Percentiles rank a stretch among this genome's conserved stretches.
Conservation (phyloP, 805 yeast species). For the Saturnispora silvae region DNA sequence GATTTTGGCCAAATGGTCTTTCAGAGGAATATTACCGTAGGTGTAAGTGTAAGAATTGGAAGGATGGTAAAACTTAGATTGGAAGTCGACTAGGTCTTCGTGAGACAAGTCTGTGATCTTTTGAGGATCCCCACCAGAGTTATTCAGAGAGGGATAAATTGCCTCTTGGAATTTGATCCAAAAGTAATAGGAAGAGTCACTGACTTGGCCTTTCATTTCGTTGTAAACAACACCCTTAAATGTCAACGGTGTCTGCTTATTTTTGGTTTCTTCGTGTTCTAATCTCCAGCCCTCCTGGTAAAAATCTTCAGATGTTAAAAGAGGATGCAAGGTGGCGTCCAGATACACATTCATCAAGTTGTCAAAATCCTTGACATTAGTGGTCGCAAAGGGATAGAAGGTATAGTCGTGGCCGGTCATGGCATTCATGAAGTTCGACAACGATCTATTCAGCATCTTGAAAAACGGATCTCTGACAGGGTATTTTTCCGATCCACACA, state of each 20-base stretch:
- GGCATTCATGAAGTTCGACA: conserved; percentile 96
- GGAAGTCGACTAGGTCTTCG: conserved; percentile 71
- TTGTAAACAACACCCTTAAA: conserved; percentile 96
- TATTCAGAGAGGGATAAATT: conserved; percentile 73
- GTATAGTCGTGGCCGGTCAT: conserved; percentile 98
- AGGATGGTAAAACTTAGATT: conserved; percentile 71
- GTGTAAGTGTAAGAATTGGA: conserved; percentile 80
- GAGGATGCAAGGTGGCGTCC: conserved; percentile 78
- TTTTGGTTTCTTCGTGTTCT: conserved; percentile 56
- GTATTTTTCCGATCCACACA: conserved; percentile 85
- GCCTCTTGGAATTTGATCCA: conserved; percentile 78
- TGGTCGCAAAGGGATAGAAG: conserved; percentile 91
- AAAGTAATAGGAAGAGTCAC: conserved; percentile 75
- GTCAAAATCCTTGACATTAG: conserved; percentile 68
- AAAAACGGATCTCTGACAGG: conserved; percentile 97
- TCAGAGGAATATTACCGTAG: conserved; percentile 69
- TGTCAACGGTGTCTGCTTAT: conserved; percentile 47
- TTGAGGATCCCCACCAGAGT: conserved; percentile 91
- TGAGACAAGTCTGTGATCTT: conserved; percentile 65
- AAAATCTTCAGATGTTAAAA: conserved; percentile 70
- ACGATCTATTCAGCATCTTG: conserved; percentile 91
- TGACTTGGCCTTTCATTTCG: conserved; percentile 96
- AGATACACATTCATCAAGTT: conserved; percentile 82
- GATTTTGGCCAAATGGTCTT: conserved; percentile 47
- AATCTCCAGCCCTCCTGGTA: conserved; percentile 97